Evolutionary conservation across 805 yeast species (phyloP).

Genomic region (Myxozyma melibiosi): DNA sequence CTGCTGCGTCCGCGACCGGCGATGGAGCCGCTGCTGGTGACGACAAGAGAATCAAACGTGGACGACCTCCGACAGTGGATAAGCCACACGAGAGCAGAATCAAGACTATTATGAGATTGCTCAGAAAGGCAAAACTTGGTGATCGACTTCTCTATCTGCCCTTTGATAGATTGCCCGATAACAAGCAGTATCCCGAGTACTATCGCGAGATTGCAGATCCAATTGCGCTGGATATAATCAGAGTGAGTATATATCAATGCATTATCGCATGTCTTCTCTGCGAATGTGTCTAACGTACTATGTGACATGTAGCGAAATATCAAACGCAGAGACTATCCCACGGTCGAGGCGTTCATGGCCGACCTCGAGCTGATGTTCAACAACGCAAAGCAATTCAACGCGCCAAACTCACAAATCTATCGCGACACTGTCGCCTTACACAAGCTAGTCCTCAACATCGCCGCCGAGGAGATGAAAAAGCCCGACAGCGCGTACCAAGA

Average conservation of each 20-base stretch:
- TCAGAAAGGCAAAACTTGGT: conserved; percentile 69
- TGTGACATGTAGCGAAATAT: conserved; percentile 65
- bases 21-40: conserved; percentile 18
- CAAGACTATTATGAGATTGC: conserved; percentile 77
- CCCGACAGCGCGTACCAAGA: conserved; percentile 75
- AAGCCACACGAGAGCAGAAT: conserved; percentile 90
- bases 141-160: conserved; percentile 19
- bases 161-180: conserved; percentile 57
- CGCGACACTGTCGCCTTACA: conserved; percentile 68
- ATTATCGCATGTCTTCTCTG: not conserved
- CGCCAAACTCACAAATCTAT: conserved; percentile 58
- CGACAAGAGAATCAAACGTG: conserved; percentile 63
- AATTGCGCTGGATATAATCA: conserved; percentile 57
- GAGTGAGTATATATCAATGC: conserved; percentile 5
- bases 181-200: conserved; percentile 81
- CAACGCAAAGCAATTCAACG: conserved; percentile 69
- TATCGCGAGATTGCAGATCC: conserved; percentile 65
- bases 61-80: conserved; percentile 89
- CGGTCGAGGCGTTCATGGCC: conserved; percentile 71
- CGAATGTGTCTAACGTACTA: not conserved
- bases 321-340: conserved; percentile 77
- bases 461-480: conserved; percentile 69
- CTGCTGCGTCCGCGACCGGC: not conserved
- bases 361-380: conserved; percentile 76
- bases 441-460: conserved; percentile 56